Percentiles rank a stretch among this genome's conserved stretches.
Conservation (phyloP, 2,329 filamentous ascomycete genomes). For the Daldinia sp. region DNA sequence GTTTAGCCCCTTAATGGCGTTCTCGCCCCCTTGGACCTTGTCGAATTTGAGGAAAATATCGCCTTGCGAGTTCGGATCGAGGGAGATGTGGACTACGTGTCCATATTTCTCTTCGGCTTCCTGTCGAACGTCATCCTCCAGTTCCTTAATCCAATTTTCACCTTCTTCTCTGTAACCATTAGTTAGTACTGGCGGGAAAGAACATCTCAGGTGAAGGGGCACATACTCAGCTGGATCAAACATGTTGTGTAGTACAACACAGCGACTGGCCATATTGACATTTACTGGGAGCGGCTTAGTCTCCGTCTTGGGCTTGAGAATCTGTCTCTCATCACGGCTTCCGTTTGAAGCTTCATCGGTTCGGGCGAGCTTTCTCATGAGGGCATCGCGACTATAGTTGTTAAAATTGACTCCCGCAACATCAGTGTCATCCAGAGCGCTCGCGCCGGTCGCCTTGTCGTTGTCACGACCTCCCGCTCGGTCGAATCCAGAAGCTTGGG, state of each 20-base stretch:
- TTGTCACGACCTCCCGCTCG: conserved; percentile 87
- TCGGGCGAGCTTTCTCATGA: conserved; percentile 98
- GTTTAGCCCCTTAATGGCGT: conserved; percentile 97
- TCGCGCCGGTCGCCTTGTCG: conserved; percentile 90
- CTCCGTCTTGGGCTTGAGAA: conserved; percentile 81
- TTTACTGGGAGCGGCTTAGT: conserved; percentile 81
- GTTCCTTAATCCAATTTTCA: conserved; percentile 88
- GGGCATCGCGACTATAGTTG: conserved; percentile 97
- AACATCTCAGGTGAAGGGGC: background rate
- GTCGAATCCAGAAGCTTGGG: conserved; percentile 88
- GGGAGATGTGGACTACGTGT: conserved; percentile 94
- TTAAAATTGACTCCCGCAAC: conserved; percentile 99
- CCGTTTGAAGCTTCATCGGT: conserved; percentile 80
- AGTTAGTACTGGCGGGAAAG: conserved; percentile 45
- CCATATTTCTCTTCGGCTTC: conserved; percentile 97
- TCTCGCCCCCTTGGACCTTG: conserved; percentile 92
- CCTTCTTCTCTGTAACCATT: conserved; percentile 75
- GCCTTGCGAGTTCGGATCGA: conserved; percentile 92
- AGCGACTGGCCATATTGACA: conserved; percentile 91
- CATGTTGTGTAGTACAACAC: conserved; percentile 94
- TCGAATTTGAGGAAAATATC: conserved; percentile 99
- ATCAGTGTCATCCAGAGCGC: conserved; percentile 95
- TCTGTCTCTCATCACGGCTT: conserved; percentile 73
- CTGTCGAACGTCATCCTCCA: conserved; percentile 90
- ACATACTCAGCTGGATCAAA: conserved; percentile 92